Evolutionary conservation across 768 basidiomycete species (phyloP), one percentile per base, ranked within the genome.

Genomic region (Russula olivacea): DNA sequence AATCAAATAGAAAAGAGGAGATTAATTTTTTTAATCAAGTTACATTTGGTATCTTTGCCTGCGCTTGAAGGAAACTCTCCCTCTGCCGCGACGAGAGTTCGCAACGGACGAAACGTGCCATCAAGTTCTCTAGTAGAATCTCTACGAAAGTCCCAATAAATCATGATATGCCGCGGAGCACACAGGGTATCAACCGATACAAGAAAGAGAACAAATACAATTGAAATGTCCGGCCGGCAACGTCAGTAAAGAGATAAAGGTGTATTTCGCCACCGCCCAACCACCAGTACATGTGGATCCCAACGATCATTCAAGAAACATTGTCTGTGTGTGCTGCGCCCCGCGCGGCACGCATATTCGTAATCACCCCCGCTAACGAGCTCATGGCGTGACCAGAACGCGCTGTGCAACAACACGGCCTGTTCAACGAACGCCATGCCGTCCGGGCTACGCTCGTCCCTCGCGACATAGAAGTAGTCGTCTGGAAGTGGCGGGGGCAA

Each of bases 351-450:
- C 76, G 71, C 70, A 77, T 71, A 51, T 78, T 78, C 19, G 73
- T 69, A 45, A 77, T 72, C 1, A 75, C 76, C 28, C 77, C 76
- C 0, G 73, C 75, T 34, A 79, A 71, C n/a, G 76, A 76, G 63
- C 74, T 75, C 70, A 75, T 69, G 5, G 69, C 72, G 19, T 75
- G 71, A 12, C 73, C 77, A 79, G 61, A 72, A 78, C 1, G 72
- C 70, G 11, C 71, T 68, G 11, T 69, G 68, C 0, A 74, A 65
- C 62, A 79, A 67, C 58, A 75, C 57, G 25, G 73, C 69, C 68
- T 81, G 80, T 60, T 80, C 79, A 40, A 79, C 71, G 36, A 80
- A 69, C 14, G 74, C 77, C 25, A 76, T 65, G 17, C 71, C 73
- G 0, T 66, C 66, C 0, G 73, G 69, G 58, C 73, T 68, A 34